phyloP scores from a whole-genome alignment of 1,139 yeast genomes.

The Meyerozyma carpophila region DNA sequence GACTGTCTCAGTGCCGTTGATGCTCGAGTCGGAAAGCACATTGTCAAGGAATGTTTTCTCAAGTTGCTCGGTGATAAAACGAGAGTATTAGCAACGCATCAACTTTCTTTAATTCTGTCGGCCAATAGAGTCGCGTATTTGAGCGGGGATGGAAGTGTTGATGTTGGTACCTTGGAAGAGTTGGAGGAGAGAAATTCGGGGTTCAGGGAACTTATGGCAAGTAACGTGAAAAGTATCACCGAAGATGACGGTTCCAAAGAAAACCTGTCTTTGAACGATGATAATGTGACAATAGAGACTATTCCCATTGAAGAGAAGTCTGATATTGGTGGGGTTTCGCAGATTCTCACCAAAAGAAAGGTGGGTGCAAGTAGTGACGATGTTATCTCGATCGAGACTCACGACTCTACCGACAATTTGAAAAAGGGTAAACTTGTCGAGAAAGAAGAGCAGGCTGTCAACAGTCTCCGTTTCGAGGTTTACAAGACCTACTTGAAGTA shows the following conservation, averaged over 20 bases:
- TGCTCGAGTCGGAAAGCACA: conserved; percentile 44
- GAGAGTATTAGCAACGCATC: conserved; percentile 44
- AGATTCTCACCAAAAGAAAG: conserved; percentile 10
- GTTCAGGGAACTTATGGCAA: conserved; percentile 22
- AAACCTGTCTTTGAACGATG: conserved; percentile 5
- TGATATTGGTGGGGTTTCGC: conserved; percentile 16
- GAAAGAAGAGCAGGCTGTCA: conserved; percentile 29
- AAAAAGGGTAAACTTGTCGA: conserved; percentile 20
- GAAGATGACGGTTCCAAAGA: conserved; percentile 13
- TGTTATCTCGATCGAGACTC: conserved; percentile 3
- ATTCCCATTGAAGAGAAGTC: conserved; percentile 9
- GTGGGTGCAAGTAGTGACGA: conserved; percentile 14
- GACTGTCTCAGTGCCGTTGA: conserved; percentile 48
- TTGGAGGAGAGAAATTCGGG: conserved; percentile 21
- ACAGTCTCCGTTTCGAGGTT: conserved; percentile 14
- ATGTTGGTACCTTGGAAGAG: conserved; percentile 34
- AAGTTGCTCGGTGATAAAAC: conserved; percentile 32
- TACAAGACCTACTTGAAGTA: conserved; percentile 27
- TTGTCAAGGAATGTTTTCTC: conserved; percentile 33
- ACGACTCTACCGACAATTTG: conserved; percentile 3
- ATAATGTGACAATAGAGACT: conserved; percentile 9
- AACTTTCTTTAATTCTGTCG: conserved; percentile 35
- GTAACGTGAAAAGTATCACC: conserved; percentile 18
- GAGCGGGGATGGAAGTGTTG: conserved; percentile 36
- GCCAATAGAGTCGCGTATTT: conserved; percentile 38